Conservation (phyloP, 208 protist species). For the Trypanosoma lewisi region DNA sequence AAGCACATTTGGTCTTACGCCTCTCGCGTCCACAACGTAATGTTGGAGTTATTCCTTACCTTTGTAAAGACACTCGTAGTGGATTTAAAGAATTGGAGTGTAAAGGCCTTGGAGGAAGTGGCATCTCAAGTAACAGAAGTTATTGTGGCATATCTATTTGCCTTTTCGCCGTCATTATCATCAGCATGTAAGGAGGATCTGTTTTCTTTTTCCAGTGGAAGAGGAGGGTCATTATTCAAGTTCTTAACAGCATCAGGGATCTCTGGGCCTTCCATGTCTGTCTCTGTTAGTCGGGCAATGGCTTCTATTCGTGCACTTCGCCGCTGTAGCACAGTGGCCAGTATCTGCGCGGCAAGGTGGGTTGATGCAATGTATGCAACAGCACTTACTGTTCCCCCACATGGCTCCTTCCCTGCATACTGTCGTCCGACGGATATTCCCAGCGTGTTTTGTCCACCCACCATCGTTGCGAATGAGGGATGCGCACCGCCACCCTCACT, state of each 20-base stretch:
- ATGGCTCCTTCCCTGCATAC: constrained; percentile 22
- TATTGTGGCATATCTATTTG: constrained; percentile 13
- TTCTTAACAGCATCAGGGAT: not conserved
- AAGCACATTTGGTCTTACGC: constrained; percentile 22
- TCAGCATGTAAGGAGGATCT: not conserved
- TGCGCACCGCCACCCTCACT: constrained; percentile 11
- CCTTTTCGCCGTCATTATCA: constrained; percentile 16
- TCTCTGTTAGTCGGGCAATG: constrained; percentile 17
- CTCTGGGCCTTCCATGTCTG: constrained; percentile 5
- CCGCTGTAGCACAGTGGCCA: constrained; percentile 17
- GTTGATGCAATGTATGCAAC: constrained; percentile 45
- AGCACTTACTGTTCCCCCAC: constrained; percentile 29
- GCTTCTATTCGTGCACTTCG: constrained; percentile 17
- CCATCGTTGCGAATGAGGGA: constrained; percentile 3
- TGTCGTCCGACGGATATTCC: constrained; percentile 25
- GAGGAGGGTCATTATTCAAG: not conserved
- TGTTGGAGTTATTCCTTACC: constrained; percentile 6
- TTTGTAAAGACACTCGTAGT: constrained; percentile 4
- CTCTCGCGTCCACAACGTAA: constrained; percentile 10
- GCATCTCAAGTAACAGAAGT: constrained; percentile 15
- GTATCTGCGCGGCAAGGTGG: constrained; percentile 28
- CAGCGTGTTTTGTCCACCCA: constrained; percentile 26
- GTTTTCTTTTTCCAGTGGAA: not conserved
- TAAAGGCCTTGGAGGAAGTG: not conserved
- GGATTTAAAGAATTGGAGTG: not conserved